Base-by-base conservation (phyloP, 2,329 filamentous ascomycete species). In the Aschersonia sp. region DNA sequence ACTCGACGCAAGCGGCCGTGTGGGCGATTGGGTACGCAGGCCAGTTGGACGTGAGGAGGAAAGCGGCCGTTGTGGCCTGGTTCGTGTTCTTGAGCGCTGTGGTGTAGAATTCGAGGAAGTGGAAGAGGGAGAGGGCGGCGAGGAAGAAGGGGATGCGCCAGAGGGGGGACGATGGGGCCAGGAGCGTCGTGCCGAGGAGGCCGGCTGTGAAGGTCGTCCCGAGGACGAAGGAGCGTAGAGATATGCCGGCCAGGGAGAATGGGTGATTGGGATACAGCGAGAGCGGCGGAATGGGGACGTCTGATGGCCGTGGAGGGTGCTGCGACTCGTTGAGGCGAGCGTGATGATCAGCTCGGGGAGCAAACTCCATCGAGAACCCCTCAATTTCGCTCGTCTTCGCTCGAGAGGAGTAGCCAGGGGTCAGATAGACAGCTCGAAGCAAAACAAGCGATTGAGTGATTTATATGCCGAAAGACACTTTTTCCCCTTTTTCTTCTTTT, bases 71-170 rank as follows among this genome's bases (percentile, higher is more conserved):
- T 30, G 74, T 77, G 28, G 86, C 87, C 46, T 80, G 73, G 12
- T 75, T 73, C 0, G 86, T 87, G 65, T 97, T 97, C 68, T 85
- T 86, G 48, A 74, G 71, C 6, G 91, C 89, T 0, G 91, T 96
- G 32, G 82, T 87, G 74, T 82, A 94, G 72, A 89, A 98, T 67
- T 98, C 92, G 64, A 97, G 81, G 67, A 95, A 97, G 71, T 98
- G 92, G 68, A 97, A 97, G 31, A 84, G 57, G 30, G 82, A 76
- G 45, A 97, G 80, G 10, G 80, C 70, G 46, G 69, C 68, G 45
- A 84, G 59, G 68, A 91, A 91, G 61, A 82, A 79, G 31, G 78
- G 75, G 5, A 76, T 61, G 49, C 80, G 77, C 79, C 79, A 83
- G 48, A 76, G 64, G 29, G 75, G 71, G 35, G 66, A 70, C 10